These are phyloP conservation scores for Phytopythium delawarense DNA, from an alignment of 352 stramenopile genomes.

Conservation along the genomic window DNA sequence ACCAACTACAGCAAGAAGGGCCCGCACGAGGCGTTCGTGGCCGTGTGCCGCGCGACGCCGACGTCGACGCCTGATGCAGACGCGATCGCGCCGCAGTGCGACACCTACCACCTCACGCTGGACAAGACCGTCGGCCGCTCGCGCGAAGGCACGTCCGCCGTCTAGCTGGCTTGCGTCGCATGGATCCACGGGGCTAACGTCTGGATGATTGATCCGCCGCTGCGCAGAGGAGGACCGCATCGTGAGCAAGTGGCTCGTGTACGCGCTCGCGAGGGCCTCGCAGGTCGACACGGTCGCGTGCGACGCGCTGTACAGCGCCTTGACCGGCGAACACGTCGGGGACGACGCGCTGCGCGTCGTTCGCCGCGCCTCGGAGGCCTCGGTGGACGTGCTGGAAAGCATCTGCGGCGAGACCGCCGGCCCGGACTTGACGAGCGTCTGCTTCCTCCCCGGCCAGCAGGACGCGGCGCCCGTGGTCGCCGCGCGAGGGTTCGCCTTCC, in stretches of 20 bases:
- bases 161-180: background rate
- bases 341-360: conserved; percentile 25
- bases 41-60: conserved; percentile 33
- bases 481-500: conserved; percentile 39
- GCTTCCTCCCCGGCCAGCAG: conserved; percentile 30
- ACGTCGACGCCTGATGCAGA: background rate
- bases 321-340: conserved; percentile 24
- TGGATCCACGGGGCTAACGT: background rate
- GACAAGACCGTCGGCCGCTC: conserved; percentile 56
- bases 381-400: conserved; percentile 20
- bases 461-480: conserved; percentile 8
- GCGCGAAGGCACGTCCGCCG: conserved; percentile 16
- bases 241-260: conserved; percentile 65
- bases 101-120: conserved; percentile 60
- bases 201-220: background rate
- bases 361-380: background rate
- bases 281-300: conserved; percentile 28
- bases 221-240: conserved; percentile 58
- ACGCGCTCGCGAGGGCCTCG: conserved; percentile 46
- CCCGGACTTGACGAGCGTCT: conserved; percentile 31
- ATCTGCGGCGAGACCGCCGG: conserved; percentile 19
- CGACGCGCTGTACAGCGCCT: conserved; percentile 21
- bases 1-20: conserved; percentile 61
- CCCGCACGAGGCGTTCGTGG: conserved; percentile 66
- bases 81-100: conserved; percentile 24